Evolutionary conservation across 1,139 yeast species (phyloP), one percentile per base, ranked within the genome.

Genomic region (Pichia sp.): DNA sequence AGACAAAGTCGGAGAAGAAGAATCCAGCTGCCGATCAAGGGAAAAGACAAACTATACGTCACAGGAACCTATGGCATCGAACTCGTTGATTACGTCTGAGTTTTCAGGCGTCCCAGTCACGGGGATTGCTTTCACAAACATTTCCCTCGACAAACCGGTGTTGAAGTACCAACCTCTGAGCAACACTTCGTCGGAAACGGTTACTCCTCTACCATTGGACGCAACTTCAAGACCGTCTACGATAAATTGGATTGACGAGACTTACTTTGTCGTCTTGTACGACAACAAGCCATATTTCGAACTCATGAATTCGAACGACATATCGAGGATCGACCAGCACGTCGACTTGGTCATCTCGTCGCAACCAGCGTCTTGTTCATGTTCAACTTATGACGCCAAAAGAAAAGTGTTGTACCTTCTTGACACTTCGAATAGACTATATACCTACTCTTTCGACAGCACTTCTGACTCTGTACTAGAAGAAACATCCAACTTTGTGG

Each of bases 81-180:
- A 54, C 45, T 51, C 54, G 8, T 45, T 55, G 13, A 31, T 55
- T 8, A 47, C 57, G 3, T 55, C 57, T 1, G 47, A 53, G 32
- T 55, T 55, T 42, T 38, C 47, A 5, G 52, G 50, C 4, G 29
- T 44, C 4, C 56, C 58, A 1, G 45, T 50, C 1, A 30, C 50
- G 8, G 55, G 59, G 23, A 54, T 56, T 41, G 95, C 95, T 19
- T 79, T 83, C 50, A 90, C 83, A 0, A 73, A 82, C 30, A 80
- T 84, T 45, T 85, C 90, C 3, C 76, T 90, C 59, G 96, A 90
- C 67, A 76, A 84, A 8, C 93, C 88, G 65, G 83, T 84, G 62
- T 72, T 90, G 49, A 78, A 85, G 60, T 87, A 88, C 3, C 85
- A 80, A 62, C 77, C 87, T 7, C 16, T 54, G 2, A 53, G 45